phyloP scores from a whole-genome alignment of 1,139 yeast genomes.

The Pichia sp. region DNA sequence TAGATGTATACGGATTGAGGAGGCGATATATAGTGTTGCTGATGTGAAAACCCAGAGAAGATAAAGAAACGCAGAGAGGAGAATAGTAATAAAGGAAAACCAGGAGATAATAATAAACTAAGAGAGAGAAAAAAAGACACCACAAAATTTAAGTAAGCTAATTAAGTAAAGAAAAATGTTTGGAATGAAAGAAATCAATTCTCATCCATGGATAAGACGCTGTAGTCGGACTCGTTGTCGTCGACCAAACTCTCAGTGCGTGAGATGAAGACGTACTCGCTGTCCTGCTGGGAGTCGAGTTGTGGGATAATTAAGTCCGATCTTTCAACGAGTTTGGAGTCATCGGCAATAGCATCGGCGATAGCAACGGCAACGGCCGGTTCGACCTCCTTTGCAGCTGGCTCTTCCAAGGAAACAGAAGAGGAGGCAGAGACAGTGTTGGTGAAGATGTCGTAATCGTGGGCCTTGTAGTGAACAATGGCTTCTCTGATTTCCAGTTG shows the following conservation, averaged over 20 bases:
- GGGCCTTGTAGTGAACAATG: constrained; percentile 6
- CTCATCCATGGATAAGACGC: constrained; percentile 10
- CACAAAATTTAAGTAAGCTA: too few species aligned
- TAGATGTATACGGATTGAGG: too few species aligned
- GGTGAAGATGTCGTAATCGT: constrained; percentile 1
- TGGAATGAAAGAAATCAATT: background rate
- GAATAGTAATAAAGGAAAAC: background rate
- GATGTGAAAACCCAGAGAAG: background rate
- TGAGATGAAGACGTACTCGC: constrained; percentile 10
- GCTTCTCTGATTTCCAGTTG: background rate
- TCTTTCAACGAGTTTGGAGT: background rate
- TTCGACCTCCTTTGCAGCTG: too few species aligned
- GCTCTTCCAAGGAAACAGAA: too few species aligned
- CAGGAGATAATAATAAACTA: background rate
- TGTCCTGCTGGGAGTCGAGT: background rate
- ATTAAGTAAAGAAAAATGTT: background rate
- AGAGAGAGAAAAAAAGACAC: background rate
- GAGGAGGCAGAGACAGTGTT: background rate
- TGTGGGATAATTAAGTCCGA: constrained; percentile 3
- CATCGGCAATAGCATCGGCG: background rate
- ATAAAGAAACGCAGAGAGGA: background rate
- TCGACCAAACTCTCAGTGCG: constrained; percentile 3
- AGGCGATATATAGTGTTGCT: too few species aligned
- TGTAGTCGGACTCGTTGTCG: constrained; percentile 9
- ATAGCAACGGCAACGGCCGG: too few species aligned